Percentiles rank a stretch among this genome's conserved stretches.
These are phyloP conservation scores for Petunia axillaris DNA, from an alignment of 257 asterid species.

Conservation along the genomic window DNA sequence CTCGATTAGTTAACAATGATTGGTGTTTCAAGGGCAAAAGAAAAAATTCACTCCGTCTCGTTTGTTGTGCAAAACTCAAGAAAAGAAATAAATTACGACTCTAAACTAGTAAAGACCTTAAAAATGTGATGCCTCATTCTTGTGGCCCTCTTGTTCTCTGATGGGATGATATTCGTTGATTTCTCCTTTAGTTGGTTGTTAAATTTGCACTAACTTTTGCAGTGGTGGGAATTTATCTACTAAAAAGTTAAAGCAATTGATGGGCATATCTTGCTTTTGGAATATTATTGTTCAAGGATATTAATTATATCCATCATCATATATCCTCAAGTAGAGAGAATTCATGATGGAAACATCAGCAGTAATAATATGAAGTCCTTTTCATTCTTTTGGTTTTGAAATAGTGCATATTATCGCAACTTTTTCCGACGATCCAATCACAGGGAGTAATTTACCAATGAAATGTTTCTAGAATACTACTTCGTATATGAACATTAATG, in stretches of 20 bases:
- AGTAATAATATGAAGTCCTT: background rate
- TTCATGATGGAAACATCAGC: background rate
- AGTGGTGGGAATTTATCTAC: conserved; percentile 1
- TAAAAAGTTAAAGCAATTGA: background rate
- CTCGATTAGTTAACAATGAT: too few species aligned
- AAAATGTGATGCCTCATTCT: background rate
- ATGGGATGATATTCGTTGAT: background rate
- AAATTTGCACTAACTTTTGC: background rate
- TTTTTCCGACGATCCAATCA: background rate
- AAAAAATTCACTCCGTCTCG: too few species aligned
- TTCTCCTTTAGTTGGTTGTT: background rate
- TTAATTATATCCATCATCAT: background rate
- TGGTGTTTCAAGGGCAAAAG: too few species aligned
- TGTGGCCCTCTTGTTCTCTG: background rate
- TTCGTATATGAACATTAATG: background rate
- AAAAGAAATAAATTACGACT: too few species aligned
- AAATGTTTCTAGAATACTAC: background rate
- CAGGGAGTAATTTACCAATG: background rate
- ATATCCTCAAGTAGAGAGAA: background rate
- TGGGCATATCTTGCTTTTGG: conserved; percentile 7
- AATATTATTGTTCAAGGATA: background rate
- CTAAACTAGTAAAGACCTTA: too few species aligned
- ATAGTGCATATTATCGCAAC: background rate
- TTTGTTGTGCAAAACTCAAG: too few species aligned
- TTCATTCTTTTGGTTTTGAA: background rate